These are phyloP conservation scores for Candida sphagnicola DNA, from an alignment of 805 yeast genomes.

Conservation along the genomic window DNA sequence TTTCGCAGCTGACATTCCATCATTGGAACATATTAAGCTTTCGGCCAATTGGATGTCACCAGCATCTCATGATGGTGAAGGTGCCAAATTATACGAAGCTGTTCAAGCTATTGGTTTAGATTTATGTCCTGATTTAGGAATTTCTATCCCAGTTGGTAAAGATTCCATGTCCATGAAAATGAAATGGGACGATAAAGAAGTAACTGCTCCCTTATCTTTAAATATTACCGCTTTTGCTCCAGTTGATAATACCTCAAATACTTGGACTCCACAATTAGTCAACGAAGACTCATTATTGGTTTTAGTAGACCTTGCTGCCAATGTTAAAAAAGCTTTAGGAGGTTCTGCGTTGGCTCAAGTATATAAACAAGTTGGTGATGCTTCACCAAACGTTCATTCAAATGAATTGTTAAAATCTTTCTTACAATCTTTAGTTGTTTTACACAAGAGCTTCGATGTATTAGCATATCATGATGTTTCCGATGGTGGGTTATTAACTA, in stretches of 20 bases:
- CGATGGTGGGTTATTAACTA: constrained; percentile 90
- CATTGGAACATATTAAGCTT: constrained; percentile 70
- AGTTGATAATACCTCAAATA: constrained; percentile 74
- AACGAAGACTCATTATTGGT: constrained; percentile 58
- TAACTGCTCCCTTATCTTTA: constrained; percentile 91
- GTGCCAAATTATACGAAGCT: constrained; percentile 90
- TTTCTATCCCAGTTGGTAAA: constrained; percentile 96
- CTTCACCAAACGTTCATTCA: constrained; percentile 79
- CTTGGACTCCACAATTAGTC: constrained; percentile 91
- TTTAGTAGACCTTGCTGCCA: constrained; percentile 72
- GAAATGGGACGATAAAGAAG: constrained; percentile 93
- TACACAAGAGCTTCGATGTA: constrained; percentile 66
- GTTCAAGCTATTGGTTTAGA: constrained; percentile 95
- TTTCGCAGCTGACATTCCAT: constrained; percentile 82
- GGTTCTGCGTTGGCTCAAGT: constrained; percentile 96
- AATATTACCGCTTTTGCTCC: constrained; percentile 90
- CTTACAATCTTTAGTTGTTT: constrained; percentile 60
- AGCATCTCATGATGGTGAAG: constrained; percentile 93
- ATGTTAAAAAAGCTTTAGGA: constrained; percentile 58
- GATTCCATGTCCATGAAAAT: constrained; percentile 99
- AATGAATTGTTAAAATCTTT: constrained; percentile 60
- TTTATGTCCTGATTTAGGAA: constrained; percentile 87
- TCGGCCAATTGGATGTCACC: constrained; percentile 99
- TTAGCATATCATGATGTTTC: constrained; percentile 93
- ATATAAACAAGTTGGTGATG: constrained; percentile 79